Evolutionary conservation across 2,329 filamentous ascomycete genomes (phyloP).

Genomic region (Monosporascus sp.): DNA sequence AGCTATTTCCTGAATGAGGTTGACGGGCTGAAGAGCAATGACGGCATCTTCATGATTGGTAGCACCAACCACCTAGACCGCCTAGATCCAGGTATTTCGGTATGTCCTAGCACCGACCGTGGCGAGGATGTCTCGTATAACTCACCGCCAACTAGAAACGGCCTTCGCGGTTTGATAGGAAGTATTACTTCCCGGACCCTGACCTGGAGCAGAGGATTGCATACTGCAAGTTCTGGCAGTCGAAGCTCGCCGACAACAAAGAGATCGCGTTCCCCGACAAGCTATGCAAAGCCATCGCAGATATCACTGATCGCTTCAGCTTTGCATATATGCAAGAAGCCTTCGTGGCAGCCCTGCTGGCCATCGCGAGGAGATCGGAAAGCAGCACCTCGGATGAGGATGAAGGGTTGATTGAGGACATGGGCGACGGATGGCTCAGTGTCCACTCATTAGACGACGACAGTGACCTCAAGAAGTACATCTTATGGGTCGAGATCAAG

Average conservation of each 20-base stretch:
- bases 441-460: slow-evolving; percentile 20
- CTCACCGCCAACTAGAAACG: slow-evolving; percentile 44
- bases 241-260: slow-evolving; percentile 50
- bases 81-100: slow-evolving; percentile 60
- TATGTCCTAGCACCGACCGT: slow-evolving; percentile 20
- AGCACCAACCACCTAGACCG: slow-evolving; percentile 63
- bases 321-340: slow-evolving; percentile 69
- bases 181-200: slow-evolving; percentile 61
- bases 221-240: slow-evolving; percentile 61
- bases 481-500: slow-evolving; percentile 59
- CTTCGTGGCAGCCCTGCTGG: slow-evolving; percentile 58
- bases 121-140: not conserved
- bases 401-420: slow-evolving; percentile 7
- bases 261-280: slow-evolving; percentile 56
- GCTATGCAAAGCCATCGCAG: slow-evolving; percentile 54
- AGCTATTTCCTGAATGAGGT: slow-evolving; percentile 71
- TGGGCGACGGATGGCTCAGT: slow-evolving; percentile 35
- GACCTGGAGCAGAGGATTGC: slow-evolving; percentile 46
- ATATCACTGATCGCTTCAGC: slow-evolving; percentile 60
- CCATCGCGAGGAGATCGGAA: slow-evolving; percentile 41
- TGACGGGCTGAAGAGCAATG: slow-evolving; percentile 64
- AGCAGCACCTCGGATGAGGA: slow-evolving; percentile 21
- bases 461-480: slow-evolving; percentile 42
- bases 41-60: slow-evolving; percentile 66
- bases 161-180: slow-evolving; percentile 62